A percentile compares a stretch with the other conserved stretches of the same genome.
phyloP scores from a whole-genome alignment of 2,329 filamentous ascomycete species.

The Calonectria naviculata region DNA sequence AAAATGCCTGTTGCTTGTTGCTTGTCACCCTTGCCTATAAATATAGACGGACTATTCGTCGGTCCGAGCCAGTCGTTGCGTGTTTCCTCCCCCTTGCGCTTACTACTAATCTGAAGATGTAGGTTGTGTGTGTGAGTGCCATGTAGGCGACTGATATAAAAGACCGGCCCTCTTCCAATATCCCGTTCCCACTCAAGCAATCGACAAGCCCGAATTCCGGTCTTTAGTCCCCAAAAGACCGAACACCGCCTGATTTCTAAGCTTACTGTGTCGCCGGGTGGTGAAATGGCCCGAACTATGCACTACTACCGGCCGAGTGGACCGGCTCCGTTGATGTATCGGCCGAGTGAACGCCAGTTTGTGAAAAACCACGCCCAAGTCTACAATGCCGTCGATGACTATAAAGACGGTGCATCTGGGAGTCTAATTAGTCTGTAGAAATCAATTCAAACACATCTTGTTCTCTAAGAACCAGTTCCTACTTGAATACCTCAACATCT shows the following conservation, averaged over 20 bases:
- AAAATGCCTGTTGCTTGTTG: neutral
- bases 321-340: conserved; percentile 33
- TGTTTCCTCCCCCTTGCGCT: neutral
- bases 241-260: conserved; percentile 5
- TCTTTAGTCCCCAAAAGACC: neutral
- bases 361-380: neutral
- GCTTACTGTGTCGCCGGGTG: neutral
- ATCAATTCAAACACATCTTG: neutral
- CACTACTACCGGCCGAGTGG: conserved; percentile 29
- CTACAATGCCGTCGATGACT: conserved; percentile 5
- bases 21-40: neutral
- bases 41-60: conserved; percentile 3
- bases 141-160: neutral
- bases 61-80: neutral
- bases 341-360: conserved; percentile 31
- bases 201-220: neutral
- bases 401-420: conserved; percentile 16
- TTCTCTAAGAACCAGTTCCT: neutral
- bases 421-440: neutral
- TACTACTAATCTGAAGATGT: neutral
- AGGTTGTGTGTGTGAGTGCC: neutral
- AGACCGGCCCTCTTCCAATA: neutral
- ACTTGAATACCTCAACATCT: neutral
- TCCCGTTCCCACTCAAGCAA: neutral
- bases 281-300: neutral